These are phyloP conservation scores for Aspergillus brasiliensis DNA, from an alignment of 2,329 filamentous ascomycete species.

Conservation along the genomic window DNA sequence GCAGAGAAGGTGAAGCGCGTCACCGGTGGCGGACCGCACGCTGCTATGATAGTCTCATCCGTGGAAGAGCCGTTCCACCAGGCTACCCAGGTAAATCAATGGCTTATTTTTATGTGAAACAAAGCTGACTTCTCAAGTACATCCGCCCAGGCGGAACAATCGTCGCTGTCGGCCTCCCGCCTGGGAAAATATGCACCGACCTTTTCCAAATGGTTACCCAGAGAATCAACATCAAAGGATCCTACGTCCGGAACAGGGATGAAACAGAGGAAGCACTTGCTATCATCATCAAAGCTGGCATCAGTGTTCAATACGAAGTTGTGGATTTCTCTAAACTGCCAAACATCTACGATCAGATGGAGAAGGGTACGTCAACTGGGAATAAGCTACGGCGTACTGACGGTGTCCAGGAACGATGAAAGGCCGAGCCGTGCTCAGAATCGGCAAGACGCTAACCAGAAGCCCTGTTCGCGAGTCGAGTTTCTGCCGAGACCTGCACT, in stretches of 20 bases:
- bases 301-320: constrained; percentile 81
- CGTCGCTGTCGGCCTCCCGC: constrained; percentile 83
- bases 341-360: constrained; percentile 73
- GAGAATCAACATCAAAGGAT: constrained; percentile 88
- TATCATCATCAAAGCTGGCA: constrained; percentile 77
- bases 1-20: constrained; percentile 77
- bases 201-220: constrained; percentile 83
- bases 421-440: background rate
- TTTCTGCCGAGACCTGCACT: background rate
- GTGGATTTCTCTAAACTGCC: constrained; percentile 77
- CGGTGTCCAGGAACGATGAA: background rate
- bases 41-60: constrained; percentile 80
- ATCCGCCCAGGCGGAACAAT: constrained; percentile 78
- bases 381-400: background rate
- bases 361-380: background rate
- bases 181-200: constrained; percentile 73
- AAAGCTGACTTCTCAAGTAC: constrained; percentile 59
- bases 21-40: constrained; percentile 81
- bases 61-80: constrained; percentile 91
- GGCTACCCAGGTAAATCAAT: constrained; percentile 51
- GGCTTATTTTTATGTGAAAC: no score
- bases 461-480: background rate
- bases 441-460: background rate
- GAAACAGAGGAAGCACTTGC: constrained; percentile 86
- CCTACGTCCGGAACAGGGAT: constrained; percentile 85